A percentile compares a stretch with the other conserved stretches of the same genome.
Evolutionary conservation across 495 filamentous ascomycete genomes (phyloP).

Genomic region (Penicillium ucsense): DNA sequence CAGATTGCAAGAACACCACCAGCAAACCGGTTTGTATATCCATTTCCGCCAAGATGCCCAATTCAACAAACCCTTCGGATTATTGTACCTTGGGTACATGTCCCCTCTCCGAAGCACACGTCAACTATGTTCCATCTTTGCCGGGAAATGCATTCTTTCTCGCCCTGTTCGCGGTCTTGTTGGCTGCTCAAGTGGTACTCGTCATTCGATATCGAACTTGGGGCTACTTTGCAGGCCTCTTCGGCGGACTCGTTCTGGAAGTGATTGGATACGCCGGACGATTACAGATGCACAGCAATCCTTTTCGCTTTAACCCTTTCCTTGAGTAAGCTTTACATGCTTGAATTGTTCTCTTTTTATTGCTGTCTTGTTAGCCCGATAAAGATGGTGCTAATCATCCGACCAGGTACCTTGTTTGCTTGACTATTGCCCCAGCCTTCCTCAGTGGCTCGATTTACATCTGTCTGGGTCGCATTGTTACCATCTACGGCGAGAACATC

Average conservation of each 20-base stretch:
- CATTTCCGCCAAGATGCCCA: too few species aligned
- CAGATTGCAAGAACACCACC: too few species aligned
- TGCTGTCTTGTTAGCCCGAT: too few species aligned
- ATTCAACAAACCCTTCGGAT: too few species aligned
- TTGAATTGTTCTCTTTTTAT: too few species aligned
- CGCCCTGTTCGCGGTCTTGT: not conserved
- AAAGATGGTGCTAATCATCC: too few species aligned
- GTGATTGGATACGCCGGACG: slow-evolving; percentile 27
- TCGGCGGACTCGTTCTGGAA: slow-evolving; percentile 22
- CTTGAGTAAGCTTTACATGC: not conserved
- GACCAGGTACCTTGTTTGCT: slow-evolving; percentile 35
- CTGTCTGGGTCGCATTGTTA: slow-evolving; percentile 42
- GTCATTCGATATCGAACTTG: slow-evolving; percentile 15
- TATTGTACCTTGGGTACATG: not conserved
- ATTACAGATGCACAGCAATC: slow-evolving; percentile 19
- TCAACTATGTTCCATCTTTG: not conserved
- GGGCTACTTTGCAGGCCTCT: slow-evolving; percentile 15
- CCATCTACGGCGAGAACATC: slow-evolving; percentile 31
- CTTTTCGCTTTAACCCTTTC: slow-evolving; percentile 18
- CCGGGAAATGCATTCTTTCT: not conserved
- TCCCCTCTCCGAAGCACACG: not conserved
- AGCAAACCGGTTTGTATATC: too few species aligned
- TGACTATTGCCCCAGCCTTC: slow-evolving; percentile 48
- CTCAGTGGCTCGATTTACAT: slow-evolving; percentile 46
- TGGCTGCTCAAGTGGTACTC: not conserved